Evolutionary conservation across 495 filamentous ascomycete species (phyloP), one percentile per base, ranked within the genome.

Genomic region (Xylaria venustula): DNA sequence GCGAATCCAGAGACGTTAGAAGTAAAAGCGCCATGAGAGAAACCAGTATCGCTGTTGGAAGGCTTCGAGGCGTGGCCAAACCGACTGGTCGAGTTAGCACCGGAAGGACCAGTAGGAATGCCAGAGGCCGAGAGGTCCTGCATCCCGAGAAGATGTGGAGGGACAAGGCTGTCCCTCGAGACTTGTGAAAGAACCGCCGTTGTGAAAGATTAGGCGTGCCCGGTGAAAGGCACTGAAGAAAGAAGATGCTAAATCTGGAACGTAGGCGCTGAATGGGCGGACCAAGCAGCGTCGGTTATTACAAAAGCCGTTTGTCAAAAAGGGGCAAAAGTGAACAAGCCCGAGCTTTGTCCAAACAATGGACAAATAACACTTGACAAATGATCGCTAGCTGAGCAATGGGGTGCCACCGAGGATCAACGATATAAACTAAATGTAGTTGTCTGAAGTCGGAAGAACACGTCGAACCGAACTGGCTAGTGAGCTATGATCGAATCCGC

Each of bases 11-110:
- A 84, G 62, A 88, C 77, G 76, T 93, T 95, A 60, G 89, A 91
- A 64, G 83, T 84, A 78, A 93, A 96, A 45, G 92, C 90, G 65
- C 90, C 91, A 72, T 95, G 91, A 23, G 92, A 94, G 73, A 96
- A 97, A 60, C 92, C 92, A 34, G 88, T 93, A 67, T 90, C 87
- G 71, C 82, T 87, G 80, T 88, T 87, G 62, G 89, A 86, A 48
- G 88, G 85, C 77, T 93, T 93, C 22, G 85, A 86, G 60, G 82
- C 75, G 55, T 84, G 85, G 60, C 88, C 85, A 71, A 85, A 85
- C 61, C 84, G 87, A 64, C 75, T 78, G 58, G 68, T 81, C 67
- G 77, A 81, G 57, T 80, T 77, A 73, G 77, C 74, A 64, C 73
- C 77, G 66, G 64, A 69, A 71, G 85, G 78, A 67, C 79, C 81